Conservation (phyloP, 371 early-diverging fungal genomes). For the Enterospora canceri region DNA sequence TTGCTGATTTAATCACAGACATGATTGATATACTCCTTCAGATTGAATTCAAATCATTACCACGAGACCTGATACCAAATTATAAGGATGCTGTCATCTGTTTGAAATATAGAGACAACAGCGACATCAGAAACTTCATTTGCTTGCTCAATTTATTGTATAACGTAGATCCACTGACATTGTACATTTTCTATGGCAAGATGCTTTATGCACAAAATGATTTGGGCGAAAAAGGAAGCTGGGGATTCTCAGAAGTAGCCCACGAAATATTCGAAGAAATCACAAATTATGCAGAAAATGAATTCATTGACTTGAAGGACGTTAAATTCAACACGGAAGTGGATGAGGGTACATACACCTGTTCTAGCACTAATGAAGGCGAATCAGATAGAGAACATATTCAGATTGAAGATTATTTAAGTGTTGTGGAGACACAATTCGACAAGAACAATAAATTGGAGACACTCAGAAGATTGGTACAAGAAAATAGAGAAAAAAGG, state of each 20-base stretch:
- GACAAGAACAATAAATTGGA: background rate
- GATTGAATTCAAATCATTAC: background rate
- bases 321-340: background rate
- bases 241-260: slow-evolving; percentile 15
- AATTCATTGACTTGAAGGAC: background rate
- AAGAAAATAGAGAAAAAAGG: slow-evolving; percentile 13
- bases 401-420: too few species aligned
- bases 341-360: background rate
- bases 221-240: slow-evolving; percentile 21
- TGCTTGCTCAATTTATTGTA: slow-evolving; percentile 25
- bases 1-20: slow-evolving; percentile 31
- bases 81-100: background rate
- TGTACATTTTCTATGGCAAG: slow-evolving; percentile 14
- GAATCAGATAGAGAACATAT: too few species aligned
- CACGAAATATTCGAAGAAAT: background rate
- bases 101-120: background rate
- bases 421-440: too few species aligned
- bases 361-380: background rate
- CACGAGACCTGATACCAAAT: background rate
- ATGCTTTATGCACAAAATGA: slow-evolving; percentile 26
- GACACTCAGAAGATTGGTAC: too few species aligned
- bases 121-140: slow-evolving; percentile 12
- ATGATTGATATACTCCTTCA: slow-evolving; percentile 20
- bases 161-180: slow-evolving; percentile 15
- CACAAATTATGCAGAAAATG: background rate